Conservation (phyloP, 495 filamentous ascomycete species). For the Jackrogersella multiformis region DNA sequence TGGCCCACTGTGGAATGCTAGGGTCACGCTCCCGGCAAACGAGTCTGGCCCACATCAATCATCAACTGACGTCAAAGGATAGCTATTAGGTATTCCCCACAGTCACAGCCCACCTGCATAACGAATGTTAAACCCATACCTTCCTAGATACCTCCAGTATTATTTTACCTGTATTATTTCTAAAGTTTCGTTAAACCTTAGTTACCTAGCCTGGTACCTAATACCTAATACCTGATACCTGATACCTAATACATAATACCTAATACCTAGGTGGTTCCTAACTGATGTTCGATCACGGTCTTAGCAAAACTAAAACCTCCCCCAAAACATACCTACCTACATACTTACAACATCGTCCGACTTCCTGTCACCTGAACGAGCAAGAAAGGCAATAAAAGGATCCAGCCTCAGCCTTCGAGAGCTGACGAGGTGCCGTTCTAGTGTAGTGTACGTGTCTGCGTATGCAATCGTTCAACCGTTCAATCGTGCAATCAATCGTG, state of each 20-base stretch:
- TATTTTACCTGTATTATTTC: slow-evolving; percentile 14
- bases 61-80: slow-evolving; percentile 31
- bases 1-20: no score
- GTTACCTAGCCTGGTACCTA: background rate
- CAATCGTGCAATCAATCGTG: background rate
- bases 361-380: slow-evolving; percentile 36
- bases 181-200: no score
- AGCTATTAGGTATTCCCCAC: slow-evolving; percentile 22
- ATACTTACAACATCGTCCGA: slow-evolving; percentile 23
- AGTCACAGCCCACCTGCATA: slow-evolving; percentile 30
- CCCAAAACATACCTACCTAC: background rate
- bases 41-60: background rate
- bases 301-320: slow-evolving; percentile 1
- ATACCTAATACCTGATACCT: no score
- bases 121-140: slow-evolving; percentile 4
- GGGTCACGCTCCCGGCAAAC: slow-evolving; percentile 15
- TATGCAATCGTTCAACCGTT: no score
- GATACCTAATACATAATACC: no score
- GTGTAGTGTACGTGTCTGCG: background rate
- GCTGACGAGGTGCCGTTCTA: slow-evolving; percentile 17
- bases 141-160: no score
- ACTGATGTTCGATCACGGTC: slow-evolving; percentile 15
- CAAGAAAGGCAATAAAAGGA: background rate
- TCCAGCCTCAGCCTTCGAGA: slow-evolving; percentile 20
- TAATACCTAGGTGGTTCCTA: no score